These are phyloP conservation scores for Styphnolobium japonicum DNA, from an alignment of 306 rosid species.

Conservation along the genomic window DNA sequence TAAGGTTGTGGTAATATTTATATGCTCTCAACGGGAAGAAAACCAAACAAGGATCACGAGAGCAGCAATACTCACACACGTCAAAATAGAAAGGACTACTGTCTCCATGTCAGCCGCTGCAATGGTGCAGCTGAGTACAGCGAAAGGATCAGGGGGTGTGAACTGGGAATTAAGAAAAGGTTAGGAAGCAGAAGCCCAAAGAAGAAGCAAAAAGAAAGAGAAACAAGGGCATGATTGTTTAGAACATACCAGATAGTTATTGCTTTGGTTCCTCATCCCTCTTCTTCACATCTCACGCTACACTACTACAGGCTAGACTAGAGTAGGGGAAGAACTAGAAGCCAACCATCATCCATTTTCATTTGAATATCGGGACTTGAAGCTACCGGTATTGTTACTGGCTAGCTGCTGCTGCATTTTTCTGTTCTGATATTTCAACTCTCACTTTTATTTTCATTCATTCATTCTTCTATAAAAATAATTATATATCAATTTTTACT, in stretches of 20 bases:
- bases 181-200: neutral
- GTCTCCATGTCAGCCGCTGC: slow-evolving; percentile 89
- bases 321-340: neutral
- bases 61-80: slow-evolving; percentile 53
- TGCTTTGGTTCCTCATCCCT: neutral
- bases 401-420: neutral
- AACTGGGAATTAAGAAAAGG: neutral
- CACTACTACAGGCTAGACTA: neutral
- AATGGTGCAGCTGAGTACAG: slow-evolving; percentile 45
- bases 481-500: too few species aligned
- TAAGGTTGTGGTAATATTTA: slow-evolving; percentile 49
- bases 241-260: neutral
- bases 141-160: slow-evolving; percentile 28
- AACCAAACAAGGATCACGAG: slow-evolving; percentile 91
- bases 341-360: slow-evolving; percentile 24
- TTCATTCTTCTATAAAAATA: too few species aligned
- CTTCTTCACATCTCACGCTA: neutral
- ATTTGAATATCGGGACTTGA: slow-evolving; percentile 48
- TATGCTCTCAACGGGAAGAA: slow-evolving; percentile 32
- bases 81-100: slow-evolving; percentile 64
- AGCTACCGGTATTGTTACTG: slow-evolving; percentile 12
- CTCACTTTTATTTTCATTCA: neutral
- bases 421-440: neutral
- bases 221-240: neutral
- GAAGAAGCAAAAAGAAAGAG: neutral